Conservation (phyloP, 768 basidiomycete species). For the Postia placenta region DNA sequence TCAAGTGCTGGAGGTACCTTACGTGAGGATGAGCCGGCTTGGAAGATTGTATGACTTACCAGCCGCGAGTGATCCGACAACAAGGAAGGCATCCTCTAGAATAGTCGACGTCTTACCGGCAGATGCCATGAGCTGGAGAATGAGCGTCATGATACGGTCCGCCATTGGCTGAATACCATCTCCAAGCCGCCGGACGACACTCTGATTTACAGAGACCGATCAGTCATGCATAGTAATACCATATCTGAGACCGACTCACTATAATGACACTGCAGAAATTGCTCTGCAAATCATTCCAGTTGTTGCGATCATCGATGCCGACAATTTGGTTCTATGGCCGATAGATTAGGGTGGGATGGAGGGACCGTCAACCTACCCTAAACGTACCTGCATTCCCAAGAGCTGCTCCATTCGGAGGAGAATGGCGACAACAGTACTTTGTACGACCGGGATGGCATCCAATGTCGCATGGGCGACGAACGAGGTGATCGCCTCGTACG, state of each 20-base stretch:
- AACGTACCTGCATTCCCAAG: conserved; percentile 68
- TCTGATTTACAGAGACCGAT: conserved; percentile 33
- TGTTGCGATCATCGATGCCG: conserved; percentile 93
- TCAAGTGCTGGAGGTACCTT: conserved; percentile 58
- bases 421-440: conserved; percentile 74
- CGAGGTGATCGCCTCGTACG: conserved; percentile 92
- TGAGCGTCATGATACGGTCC: conserved; percentile 91
- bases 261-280: conserved; percentile 90
- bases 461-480: conserved; percentile 75
- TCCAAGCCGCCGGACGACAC: conserved; percentile 79
- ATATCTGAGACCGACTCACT: conserved; percentile 38
- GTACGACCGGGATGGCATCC: conserved; percentile 77
- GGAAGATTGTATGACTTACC: conserved; percentile 35
- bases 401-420: conserved; percentile 90
- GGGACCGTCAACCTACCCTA: background rate
- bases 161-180: conserved; percentile 81
- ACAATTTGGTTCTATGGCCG: conserved; percentile 85
- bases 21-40: background rate
- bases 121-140: conserved; percentile 78
- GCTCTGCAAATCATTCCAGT: conserved; percentile 97
- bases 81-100: conserved; percentile 93
- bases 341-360: too few relatives aligned
- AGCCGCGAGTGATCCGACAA: conserved; percentile 81
- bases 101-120: conserved; percentile 93
- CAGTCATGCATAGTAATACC: background rate